Evolutionary conservation across 805 yeast genomes (phyloP), one percentile per base, ranked within the genome.

Genomic region (Dipodascus albidus): DNA sequence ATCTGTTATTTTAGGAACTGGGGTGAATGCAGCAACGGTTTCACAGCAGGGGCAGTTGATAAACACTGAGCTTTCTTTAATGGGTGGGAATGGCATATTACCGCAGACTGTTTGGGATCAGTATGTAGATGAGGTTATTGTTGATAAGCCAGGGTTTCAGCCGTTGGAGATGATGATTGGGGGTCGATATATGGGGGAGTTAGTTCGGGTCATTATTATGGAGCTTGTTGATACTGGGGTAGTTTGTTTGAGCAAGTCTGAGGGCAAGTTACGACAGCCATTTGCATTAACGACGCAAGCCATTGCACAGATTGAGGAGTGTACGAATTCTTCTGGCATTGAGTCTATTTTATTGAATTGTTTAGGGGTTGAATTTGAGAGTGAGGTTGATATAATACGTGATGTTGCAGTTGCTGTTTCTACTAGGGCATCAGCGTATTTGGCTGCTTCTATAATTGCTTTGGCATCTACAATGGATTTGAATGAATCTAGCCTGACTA

Each of bases 1-100:
- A 58, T 95, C 96, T 47, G 82, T 89, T 54, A 88, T 89, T 58
- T 87, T 87, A 60, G 96, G 96, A 60, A 89, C 96, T 1, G 96
- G 96, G 62, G 84, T 95, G 33, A 89, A 89, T 67, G 96, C 66
- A n/a, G 57, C 65, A 9, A 58, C 58, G 89, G 61, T 90, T 89
- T 21, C 87, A 83, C 70, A 77, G 74, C 67, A 91, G 81, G 67
- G 77, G 76, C 53, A 66, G 81, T 80, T 11, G 89, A 76, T 89
- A 59, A 89, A 89, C 69, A 87, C 95, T 41, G 96, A 89, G 71
- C 84, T 95, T 86, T 96, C 96, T 55, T 17, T 38, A n/a, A 85
- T 95, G 54, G 87, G 87, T 62, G 96, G 88, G 64, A 83, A 85
- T 60, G 79, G 78, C n/a, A 73, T 86, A 42, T 70, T 88, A 55